Evolutionary conservation across 2,329 filamentous ascomycete genomes (phyloP).

Genomic region (Calonectria pseudoturangicola): DNA sequence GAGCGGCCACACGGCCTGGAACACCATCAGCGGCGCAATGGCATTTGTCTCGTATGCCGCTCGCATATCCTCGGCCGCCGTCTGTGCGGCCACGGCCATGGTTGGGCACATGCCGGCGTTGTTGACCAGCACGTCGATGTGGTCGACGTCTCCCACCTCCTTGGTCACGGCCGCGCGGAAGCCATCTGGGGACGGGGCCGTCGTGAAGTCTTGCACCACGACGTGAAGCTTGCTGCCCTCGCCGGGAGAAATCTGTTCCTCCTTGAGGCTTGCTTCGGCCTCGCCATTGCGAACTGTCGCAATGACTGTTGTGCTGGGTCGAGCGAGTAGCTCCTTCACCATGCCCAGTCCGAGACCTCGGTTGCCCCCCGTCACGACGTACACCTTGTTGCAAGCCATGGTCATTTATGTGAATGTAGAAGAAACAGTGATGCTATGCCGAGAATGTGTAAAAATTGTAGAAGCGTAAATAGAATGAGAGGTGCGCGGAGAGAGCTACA

Average conservation of each 20-base stretch:
- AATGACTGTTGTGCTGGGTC: not conserved
- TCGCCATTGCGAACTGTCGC: conserved; percentile 16
- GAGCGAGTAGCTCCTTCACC: conserved; percentile 11
- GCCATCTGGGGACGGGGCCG: not conserved
- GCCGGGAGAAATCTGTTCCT: not conserved
- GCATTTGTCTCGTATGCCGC: conserved; percentile 67
- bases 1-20: conserved; percentile 57
- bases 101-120: conserved; percentile 17
- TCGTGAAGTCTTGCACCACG: conserved; percentile 1
- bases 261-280: not conserved
- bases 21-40: conserved; percentile 60
- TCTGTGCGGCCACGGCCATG: conserved; percentile 42
- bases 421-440: not conserved
- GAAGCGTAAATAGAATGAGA: not conserved
- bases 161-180: conserved; percentile 4
- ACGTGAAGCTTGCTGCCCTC: not conserved
- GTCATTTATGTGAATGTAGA: not conserved
- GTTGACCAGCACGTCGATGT: conserved; percentile 8
- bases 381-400: not conserved
- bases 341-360: conserved; percentile 4
- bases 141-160: not conserved
- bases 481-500: too few relatives aligned
- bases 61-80: conserved; percentile 58
- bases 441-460: not conserved
- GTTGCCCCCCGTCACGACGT: conserved; percentile 12